These are phyloP conservation scores for Auriculariales sp. DNA, from an alignment of 768 basidiomycete species.

Conservation along the genomic window DNA sequence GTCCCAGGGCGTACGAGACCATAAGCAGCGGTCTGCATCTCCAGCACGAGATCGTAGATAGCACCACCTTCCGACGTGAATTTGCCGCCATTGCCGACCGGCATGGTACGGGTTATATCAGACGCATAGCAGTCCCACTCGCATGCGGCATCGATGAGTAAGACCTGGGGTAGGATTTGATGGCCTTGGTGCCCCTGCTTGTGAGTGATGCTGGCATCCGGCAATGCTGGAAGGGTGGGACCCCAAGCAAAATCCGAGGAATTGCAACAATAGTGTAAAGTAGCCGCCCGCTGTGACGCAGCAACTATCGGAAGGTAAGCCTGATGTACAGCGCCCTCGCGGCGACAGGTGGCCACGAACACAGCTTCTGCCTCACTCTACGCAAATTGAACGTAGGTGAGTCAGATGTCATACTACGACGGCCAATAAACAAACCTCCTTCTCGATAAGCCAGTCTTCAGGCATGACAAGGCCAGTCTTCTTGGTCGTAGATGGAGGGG, in stretches of 20 bases:
- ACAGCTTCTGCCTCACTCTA: slow-evolving; percentile 87
- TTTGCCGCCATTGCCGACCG: slow-evolving; percentile 85
- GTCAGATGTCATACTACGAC: no score
- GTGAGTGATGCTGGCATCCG: slow-evolving; percentile 27
- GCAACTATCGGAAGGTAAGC: slow-evolving; percentile 92
- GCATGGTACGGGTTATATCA: slow-evolving; percentile 63
- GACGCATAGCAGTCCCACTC: slow-evolving; percentile 65
- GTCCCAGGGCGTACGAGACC: slow-evolving; percentile 34
- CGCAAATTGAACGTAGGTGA: no score
- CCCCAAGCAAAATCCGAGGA: slow-evolving; percentile 80
- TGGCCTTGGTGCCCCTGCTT: slow-evolving; percentile 24
- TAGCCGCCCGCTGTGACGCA: slow-evolving; percentile 71
- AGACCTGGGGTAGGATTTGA: slow-evolving; percentile 30
- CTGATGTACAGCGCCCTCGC: slow-evolving; percentile 74
- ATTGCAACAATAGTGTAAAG: slow-evolving; percentile 91
- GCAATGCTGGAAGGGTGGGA: slow-evolving; percentile 40
- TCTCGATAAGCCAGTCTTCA: slow-evolving; percentile 77
- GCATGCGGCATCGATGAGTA: slow-evolving; percentile 90
- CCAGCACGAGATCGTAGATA: slow-evolving; percentile 77
- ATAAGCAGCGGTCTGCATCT: slow-evolving; percentile 71
- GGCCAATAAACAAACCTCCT: no score
- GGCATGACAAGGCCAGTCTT: slow-evolving; percentile 46
- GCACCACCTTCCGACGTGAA: slow-evolving; percentile 69
- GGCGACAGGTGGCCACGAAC: slow-evolving; percentile 78
- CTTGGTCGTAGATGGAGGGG: slow-evolving; percentile 25